Base-by-base conservation (phyloP, 2,329 filamentous ascomycete species). In the Teratosphaeria pseudoeucalypti region DNA sequence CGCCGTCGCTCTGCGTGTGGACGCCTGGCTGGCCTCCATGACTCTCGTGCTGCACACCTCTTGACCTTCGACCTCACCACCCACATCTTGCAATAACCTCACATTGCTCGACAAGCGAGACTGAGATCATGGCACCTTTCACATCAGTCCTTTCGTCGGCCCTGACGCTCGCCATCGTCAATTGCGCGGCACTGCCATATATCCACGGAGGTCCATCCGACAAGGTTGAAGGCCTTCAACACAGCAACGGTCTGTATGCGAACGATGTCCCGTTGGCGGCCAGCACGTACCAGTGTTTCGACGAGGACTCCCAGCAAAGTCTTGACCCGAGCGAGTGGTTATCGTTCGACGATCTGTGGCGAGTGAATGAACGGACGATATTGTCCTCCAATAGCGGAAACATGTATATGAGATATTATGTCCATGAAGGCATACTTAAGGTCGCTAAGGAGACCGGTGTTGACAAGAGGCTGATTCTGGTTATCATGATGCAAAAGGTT, bases 401-500 rank as follows among this genome's bases (percentile, higher is more conserved):
- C 52, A 62, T 61, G 10, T 65, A 66, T 39, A 56, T 65, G 34
- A 59, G 58, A 56, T 60, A 66, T 56, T 64, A 66, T 61, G 54
- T 66, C 57, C 54, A 60, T 11, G 43, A 59, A 34, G 59, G 58
- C 32, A 63, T 65, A 52, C 34, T 61, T 32, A 5, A 39, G 11
- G 58, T 67, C 27, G 47, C 66, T 4, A 27, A 19, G 9, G 58
- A 62, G 7, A 57, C 43, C 29, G 43, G 59, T 11, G 29, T 68
- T 27, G 64, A 67, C 53, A 23, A 63, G 2, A 52, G 65, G 4
- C 54, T 68, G 19, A 57, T 70, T 47, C 59, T 68, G 12, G 64
- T 64, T 2, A 39, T 64, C 12, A 54, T 68, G 11, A 63, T 70
- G 63, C 61, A 65, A 57, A 63, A 58, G 57, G 64, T 64, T 58